Evolutionary conservation across 371 early-diverging fungal species (phyloP), one percentile per base, ranked within the genome.

Genomic region (Smittium culicis): DNA sequence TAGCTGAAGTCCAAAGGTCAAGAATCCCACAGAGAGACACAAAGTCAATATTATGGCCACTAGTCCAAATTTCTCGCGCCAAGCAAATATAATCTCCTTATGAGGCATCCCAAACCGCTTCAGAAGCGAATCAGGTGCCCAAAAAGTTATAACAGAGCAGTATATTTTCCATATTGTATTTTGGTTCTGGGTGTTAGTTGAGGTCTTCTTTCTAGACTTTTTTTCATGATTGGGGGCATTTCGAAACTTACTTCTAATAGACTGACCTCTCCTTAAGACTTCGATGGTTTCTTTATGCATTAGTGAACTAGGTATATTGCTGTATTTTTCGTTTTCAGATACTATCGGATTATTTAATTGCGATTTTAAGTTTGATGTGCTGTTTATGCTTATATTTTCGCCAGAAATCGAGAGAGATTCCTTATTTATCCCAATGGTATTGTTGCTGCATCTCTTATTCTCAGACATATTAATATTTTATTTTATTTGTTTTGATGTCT

Each of bases 31-130:
- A 33, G 72, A 61, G 45, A 72, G 76, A 67, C 85, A 86, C 34
- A 86, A 69, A 16, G 84, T 65, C 0, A 79, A 30, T 34, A 90
- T 90, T 68, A 88, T 76, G 63, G 83, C 77, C 64, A 85, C 85
- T 25, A 89, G 76, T 0, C 89, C 84, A 59, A 90, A 85, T 68
- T 92, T 92, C 73, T 92, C 92, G 71, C 91, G 78, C 83, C 87
- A 92, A 24, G 92, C 77, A 70, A 60, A 66, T 66, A 73, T 72
- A 65, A 71, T 68, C 17, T 62, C 67, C 17, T 66, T 45, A 14
- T 68, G 66, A 25, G 59, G 31, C 72, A 77, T 72, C 14, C 77
- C 77, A 56, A 67, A 74, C 68, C 76, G 75, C 69, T 74, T 79
- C 34, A 89, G 74, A 75, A 88, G 78, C 17, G 83, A 76, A 2